These are phyloP conservation scores for Trametes versicolor DNA, from an alignment of 1,284 basidiomycete species.

Conservation along the genomic window DNA sequence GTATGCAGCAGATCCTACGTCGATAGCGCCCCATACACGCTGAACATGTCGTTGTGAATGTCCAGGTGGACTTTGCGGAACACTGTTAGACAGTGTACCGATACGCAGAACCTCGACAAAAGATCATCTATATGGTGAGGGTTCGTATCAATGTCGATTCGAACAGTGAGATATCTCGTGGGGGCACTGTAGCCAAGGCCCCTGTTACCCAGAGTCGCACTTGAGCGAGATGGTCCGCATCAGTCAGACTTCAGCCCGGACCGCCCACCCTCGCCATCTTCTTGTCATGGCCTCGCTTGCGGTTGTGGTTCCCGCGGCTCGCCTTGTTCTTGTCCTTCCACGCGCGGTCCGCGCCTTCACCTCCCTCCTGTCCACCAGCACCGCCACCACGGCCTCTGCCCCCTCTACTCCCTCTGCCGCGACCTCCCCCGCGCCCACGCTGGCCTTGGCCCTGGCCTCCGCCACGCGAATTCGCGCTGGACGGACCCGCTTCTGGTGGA, in stretches of 20 bases:
- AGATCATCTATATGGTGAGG: too few species aligned
- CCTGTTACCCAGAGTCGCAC: too few species aligned
- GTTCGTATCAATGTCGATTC: too few species aligned
- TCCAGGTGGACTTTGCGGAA: too few species aligned
- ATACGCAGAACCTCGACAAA: too few species aligned
- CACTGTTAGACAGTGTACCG: too few species aligned
- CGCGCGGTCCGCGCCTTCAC: conserved; percentile 57
- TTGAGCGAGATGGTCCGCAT: too few species aligned
- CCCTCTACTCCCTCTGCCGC: conserved; percentile 46
- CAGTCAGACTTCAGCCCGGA: conserved; percentile 29
- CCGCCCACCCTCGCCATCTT: conserved; percentile 72
- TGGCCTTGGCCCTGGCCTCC: conserved; percentile 43
- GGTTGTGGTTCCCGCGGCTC: conserved; percentile 65
- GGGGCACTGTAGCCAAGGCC: too few species aligned
- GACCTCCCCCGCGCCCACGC: conserved; percentile 44
- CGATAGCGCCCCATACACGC: background rate
- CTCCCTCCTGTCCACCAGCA: conserved; percentile 43
- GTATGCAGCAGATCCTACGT: conserved; percentile 3
- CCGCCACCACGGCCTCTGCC: conserved; percentile 48
- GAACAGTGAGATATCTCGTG: too few species aligned
- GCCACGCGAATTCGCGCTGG: conserved; percentile 34
- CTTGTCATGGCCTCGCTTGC: conserved; percentile 79
- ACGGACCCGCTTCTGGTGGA: conserved; percentile 24
- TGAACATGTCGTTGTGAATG: background rate
- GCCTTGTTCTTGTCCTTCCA: conserved; percentile 80